These are phyloP conservation scores for Phytomonas sp. DNA, from an alignment of 208 protist species.

Conservation along the genomic window DNA sequence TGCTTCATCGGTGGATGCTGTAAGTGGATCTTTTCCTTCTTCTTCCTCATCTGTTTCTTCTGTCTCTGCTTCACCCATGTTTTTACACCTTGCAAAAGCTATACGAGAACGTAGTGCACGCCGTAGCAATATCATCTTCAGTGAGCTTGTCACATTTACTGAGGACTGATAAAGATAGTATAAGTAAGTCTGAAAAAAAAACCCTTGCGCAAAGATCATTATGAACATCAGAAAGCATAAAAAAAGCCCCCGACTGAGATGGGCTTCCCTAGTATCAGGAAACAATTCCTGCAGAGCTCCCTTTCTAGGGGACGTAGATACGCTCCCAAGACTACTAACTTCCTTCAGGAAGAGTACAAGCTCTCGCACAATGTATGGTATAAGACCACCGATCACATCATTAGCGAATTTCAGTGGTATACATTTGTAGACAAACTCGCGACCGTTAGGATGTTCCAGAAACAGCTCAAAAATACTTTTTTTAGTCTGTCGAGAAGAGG, in stretches of 20 bases:
- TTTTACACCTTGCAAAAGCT: constrained; percentile 18
- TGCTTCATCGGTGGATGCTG: background rate
- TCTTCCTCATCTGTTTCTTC: constrained; percentile 9
- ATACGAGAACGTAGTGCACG: constrained; percentile 36
- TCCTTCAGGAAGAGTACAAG: constrained; percentile 49
- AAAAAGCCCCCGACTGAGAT: constrained; percentile 30
- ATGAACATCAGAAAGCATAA: constrained; percentile 36
- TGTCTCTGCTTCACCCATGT: constrained; percentile 7
- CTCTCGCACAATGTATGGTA: constrained; percentile 33
- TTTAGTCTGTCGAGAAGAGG: background rate
- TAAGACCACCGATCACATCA: constrained; percentile 38
- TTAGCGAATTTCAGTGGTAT: constrained; percentile 53
- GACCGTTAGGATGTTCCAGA: constrained; percentile 46
- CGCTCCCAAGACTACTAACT: constrained; percentile 15
- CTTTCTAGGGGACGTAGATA: constrained; percentile 4
- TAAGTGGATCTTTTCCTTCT: background rate
- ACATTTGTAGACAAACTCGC: constrained; percentile 49
- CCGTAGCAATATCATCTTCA: constrained; percentile 53
- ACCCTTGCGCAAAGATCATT: constrained; percentile 34
- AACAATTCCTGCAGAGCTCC: constrained; percentile 2
- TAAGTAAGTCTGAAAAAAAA: constrained; percentile 66
- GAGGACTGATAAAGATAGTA: constrained; percentile 46
- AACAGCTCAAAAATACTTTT: constrained; percentile 49
- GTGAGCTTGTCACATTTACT: constrained; percentile 39
- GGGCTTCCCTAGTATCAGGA: constrained; percentile 11